Percentiles rank a stretch among this genome's conserved stretches.
These are phyloP conservation scores for Blakeslea trispora DNA, from an alignment of 371 early-diverging fungal genomes.

Conservation along the genomic window DNA sequence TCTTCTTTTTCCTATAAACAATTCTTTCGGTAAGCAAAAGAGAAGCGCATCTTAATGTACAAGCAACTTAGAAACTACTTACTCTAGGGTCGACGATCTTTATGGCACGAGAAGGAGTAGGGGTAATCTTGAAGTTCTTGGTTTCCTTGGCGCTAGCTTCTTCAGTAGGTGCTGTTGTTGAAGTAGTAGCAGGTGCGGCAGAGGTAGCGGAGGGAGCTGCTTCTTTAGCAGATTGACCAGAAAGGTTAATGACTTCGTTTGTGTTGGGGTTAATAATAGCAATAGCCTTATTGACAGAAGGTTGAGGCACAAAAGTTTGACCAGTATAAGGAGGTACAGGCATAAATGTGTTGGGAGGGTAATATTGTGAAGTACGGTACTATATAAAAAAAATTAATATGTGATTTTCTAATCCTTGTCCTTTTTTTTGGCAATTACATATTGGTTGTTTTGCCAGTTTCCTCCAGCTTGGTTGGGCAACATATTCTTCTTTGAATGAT, in stretches of 20 bases:
- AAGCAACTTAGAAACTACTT: too few relatives aligned
- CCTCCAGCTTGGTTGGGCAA: conserved; percentile 23
- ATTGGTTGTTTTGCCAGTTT: conserved; percentile 28
- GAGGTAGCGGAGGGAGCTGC: too few relatives aligned
- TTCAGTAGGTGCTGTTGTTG: conserved; percentile 20
- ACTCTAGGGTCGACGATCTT: conserved; percentile 66
- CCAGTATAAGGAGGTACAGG: conserved; percentile 34
- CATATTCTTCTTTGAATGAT: conserved; percentile 36
- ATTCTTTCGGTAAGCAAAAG: not conserved
- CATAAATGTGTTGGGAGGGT: conserved; percentile 29
- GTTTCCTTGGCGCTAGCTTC: conserved; percentile 37
- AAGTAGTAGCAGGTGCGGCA: too few relatives aligned
- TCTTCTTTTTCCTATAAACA: conserved; percentile 36
- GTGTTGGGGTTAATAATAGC: conserved; percentile 79
- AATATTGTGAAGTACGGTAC: conserved; percentile 35
- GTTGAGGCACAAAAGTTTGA: conserved; percentile 51
- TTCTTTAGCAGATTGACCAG: conserved; percentile 13
- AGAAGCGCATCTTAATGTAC: conserved; percentile 1
- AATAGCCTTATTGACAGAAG: conserved; percentile 56
- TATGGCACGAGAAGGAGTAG: conserved; percentile 53
- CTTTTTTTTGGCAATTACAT: too few relatives aligned
- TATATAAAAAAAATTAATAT: too few relatives aligned
- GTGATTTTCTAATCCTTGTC: too few relatives aligned
- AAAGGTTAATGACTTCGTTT: conserved; percentile 60
- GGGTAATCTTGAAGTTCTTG: conserved; percentile 33